Evolutionary conservation across 2,329 filamentous ascomycete genomes (phyloP).

Genomic region (Venturia nashicola): DNA sequence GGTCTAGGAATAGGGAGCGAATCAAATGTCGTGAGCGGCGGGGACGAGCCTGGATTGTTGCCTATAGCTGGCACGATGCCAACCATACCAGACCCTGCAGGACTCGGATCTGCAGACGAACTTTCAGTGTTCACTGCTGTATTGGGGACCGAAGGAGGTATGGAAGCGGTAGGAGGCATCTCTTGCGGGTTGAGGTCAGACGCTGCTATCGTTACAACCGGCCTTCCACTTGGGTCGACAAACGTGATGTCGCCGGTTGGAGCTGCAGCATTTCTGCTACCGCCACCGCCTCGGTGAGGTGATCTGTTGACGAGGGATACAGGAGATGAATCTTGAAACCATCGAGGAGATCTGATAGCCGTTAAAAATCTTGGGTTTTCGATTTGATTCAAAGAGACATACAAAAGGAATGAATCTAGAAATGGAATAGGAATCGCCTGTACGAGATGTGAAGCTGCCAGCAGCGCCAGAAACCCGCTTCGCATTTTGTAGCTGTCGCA

Average conservation of each 20-base stretch:
- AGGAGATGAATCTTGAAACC: not conserved
- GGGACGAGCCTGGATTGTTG: conserved; percentile 7
- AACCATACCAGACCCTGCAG: conserved; percentile 6
- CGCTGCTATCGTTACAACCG: conserved; percentile 1
- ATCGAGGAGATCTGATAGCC: not conserved
- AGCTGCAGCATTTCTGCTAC: not conserved
- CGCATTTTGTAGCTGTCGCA: not conserved
- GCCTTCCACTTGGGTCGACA: conserved; percentile 1
- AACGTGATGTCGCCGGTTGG: not conserved
- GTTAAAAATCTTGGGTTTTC: not conserved
- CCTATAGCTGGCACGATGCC: conserved; percentile 8
- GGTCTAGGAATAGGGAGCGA: not conserved
- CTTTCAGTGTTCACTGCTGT: not conserved
- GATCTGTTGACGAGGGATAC: conserved; percentile 4
- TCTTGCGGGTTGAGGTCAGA: not conserved
- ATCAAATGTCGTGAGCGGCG: conserved; percentile 6
- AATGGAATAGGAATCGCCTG: not conserved
- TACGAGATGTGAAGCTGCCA: conserved; percentile 6
- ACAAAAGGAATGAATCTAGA: not conserved
- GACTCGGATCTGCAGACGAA: not conserved
- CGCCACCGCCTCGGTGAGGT: not conserved
- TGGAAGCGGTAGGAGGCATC: not conserved
- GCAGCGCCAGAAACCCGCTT: conserved; percentile 1
- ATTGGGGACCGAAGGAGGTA: not conserved
- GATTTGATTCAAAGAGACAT: not conserved